Base-by-base conservation (phyloP, 257 asterid species). In the Linaria vulgaris region DNA sequence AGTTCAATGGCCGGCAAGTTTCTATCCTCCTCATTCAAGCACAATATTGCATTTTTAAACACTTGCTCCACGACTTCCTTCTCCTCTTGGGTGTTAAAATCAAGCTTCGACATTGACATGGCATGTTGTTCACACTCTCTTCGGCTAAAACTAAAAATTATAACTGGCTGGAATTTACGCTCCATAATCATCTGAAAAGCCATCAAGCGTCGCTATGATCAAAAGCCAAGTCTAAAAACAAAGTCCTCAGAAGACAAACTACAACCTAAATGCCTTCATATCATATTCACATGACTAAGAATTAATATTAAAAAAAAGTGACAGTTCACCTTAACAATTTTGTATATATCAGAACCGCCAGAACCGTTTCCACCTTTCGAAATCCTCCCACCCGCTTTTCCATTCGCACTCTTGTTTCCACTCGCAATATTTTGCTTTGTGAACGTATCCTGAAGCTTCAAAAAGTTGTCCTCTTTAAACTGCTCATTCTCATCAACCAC, bases 41-140 rank as follows among this genome's bases (percentile, higher is more conserved):
- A 92, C 25, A 71, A 80, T 56, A 92, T 79, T 54, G 90, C 97
- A 82, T 79, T 84, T 60, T 68, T 80, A 80, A 92, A 92, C 52
- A 92, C 96, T 78, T 92, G 88, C 69, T 83, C 94, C 73, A 92
- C 99, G 51, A 69, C 66, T 37, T 82, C 96, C 75, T 87, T 92
- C 78, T 92, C 99, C 77, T 89, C 99, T 48, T 70, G 69, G 16
- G 90, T 77, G 71, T 92, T 92, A 65, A 89, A 89, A 76, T 92
- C 97, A 72, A 92, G 99, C 74, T 89, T 92, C 63, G 91, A 79
- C 99, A 92, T 85, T 17, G 99, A 89, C 97, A 87, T 87, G 68
- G 99, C 99, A 82, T 92, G 97, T 52, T 92, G 97, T 68, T 92
- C 99, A 62, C 97, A 89, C 78, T 92, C 99, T 82, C 97, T 85